A percentile compares a stretch with the other conserved stretches of the same genome.
phyloP scores from a whole-genome alignment of 306 rosid species.

The Lathyrus tuberosus region DNA sequence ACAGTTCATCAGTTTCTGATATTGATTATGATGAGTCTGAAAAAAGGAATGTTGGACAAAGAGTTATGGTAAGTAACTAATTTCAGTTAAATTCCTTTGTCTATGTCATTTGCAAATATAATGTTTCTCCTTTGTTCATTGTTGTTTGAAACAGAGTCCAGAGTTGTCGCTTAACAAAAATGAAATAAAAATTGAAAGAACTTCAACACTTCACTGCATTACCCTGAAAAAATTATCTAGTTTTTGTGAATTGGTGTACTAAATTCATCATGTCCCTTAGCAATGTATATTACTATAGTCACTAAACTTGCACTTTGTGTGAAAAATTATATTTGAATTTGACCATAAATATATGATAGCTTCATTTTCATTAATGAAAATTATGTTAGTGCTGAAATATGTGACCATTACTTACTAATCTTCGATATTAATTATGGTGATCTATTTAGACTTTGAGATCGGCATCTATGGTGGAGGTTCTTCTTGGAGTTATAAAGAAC shows the following conservation, averaged over 20 bases:
- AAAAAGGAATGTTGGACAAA: conserved; percentile 87
- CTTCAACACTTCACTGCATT: conserved; percentile 12
- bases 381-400: conserved; percentile 13
- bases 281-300: not conserved
- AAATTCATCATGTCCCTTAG: conserved; percentile 9
- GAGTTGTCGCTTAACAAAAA: not conserved
- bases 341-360: conserved; percentile 27
- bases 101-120: not conserved
- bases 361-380: conserved; percentile 34
- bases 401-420: conserved; percentile 27
- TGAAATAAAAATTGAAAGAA: not conserved
- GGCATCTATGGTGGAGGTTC: conserved; percentile 85
- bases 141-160: conserved; percentile 9
- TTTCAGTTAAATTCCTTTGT: conserved; percentile 12
- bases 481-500: conserved; percentile 85
- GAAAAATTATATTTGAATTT: conserved; percentile 24
- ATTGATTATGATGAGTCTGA: conserved; percentile 54
- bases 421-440: conserved; percentile 38
- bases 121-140: conserved; percentile 17
- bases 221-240: conserved; percentile 7
- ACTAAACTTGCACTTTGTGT: no score
- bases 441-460: conserved; percentile 66
- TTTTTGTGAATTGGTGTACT: conserved; percentile 14
- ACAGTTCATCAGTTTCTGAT: conserved; percentile 48
- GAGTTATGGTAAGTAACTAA: conserved; percentile 74